Base-by-base conservation (phyloP, 2,329 filamentous ascomycete genomes). In the Colletotrichum camelliae region DNA sequence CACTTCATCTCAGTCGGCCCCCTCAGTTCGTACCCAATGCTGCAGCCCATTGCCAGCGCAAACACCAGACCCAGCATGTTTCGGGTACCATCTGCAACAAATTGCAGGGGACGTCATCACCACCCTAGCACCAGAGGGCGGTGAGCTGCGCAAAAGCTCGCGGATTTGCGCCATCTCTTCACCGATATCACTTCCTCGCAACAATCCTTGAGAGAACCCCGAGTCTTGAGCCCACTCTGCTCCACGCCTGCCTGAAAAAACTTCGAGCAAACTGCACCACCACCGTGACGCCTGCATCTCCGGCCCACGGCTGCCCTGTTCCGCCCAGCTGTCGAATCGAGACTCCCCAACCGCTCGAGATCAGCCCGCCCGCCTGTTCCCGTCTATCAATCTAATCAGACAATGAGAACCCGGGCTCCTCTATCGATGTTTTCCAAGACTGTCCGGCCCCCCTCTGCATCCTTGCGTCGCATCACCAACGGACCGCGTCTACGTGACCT, bases 381-480 rank as follows among this genome's bases (percentile, higher is more conserved):
- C 27, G 57, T 35, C 66, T 29, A 24, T 58, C 43, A 60, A 48
- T 69, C 37, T 64, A 21, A 21, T 64, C 60, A 35, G 60, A 60
- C 31, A 60, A 29, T 60, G n/a, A 24, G 12, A 37, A 70, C 18
- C 21, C 18, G 21, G 21, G 33, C 18, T 21, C 29, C 27, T 31
- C 10, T 57, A 15, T 70, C 68, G 9, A 64, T 27, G 43, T 18
- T 4, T 7, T 29, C 27, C 10, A 43, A 48, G 29, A n/a, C 48
- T 48, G n/a, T 48, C 43, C 43, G n/a, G 27, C 24, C 15, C 60
- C 24, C 35, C 31, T 29, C 58, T 21, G 27, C 62, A 75, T 58
- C 64, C 73, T 73, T 73, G 73, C 65, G 52, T 68, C 73, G 29
- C 70, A 75, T 75, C 73, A 75, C 65, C 69, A 37, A 67, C 64